Evolutionary conservation across 192 early-diverging fungal genomes (phyloP), one percentile per base, ranked within the genome.

Genomic region (Backusella parvicylindrica): DNA sequence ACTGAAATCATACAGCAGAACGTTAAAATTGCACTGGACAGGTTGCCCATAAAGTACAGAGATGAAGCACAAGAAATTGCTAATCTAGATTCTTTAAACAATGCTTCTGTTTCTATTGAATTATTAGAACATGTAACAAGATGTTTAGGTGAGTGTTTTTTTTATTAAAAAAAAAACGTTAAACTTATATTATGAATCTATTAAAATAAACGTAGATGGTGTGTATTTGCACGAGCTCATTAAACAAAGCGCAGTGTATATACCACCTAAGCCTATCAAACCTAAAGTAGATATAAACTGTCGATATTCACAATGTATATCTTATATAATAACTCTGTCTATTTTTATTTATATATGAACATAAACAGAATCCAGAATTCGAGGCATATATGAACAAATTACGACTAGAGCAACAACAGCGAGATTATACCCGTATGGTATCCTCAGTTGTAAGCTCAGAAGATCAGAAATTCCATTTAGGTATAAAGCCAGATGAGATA

Each of bases 281-380:
- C 56, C 75, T 11, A 72, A 77, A 56, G 70, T 66, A 77, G 28
- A 35, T 9, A 16, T 18, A 21, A 23, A 13, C 9, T 26, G 6
- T 26, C 6, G n/a, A 13, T 11, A 21, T 26, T 3, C 18, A 71
- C 9, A n/a, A 64, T 47, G 15, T 47, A n/a, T 18, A 47, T 32
- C 0, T 4, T n/a, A 9, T 6, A 41, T 50, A 41, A 23, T 32
- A 16, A 47, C 23, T 23, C 11, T n/a, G 8, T 37, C 31, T 31
- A 36, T 16, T 56, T 13, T 67, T 47, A 43, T 30, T n/a, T 32
- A 21, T 49, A 15, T 9, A 70, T 31, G 15, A n/a, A n/a, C n/a
- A n/a, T n/a, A n/a, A 47, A 56, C 40, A 77, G 76, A 65, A 72
- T 30, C 76, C 70, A 26, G 76, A 66, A 43, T 77, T 77, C 33